Evolutionary conservation across 2,329 filamentous ascomycete species (phyloP).

Genomic region (Ploettnerulaceae sp.): DNA sequence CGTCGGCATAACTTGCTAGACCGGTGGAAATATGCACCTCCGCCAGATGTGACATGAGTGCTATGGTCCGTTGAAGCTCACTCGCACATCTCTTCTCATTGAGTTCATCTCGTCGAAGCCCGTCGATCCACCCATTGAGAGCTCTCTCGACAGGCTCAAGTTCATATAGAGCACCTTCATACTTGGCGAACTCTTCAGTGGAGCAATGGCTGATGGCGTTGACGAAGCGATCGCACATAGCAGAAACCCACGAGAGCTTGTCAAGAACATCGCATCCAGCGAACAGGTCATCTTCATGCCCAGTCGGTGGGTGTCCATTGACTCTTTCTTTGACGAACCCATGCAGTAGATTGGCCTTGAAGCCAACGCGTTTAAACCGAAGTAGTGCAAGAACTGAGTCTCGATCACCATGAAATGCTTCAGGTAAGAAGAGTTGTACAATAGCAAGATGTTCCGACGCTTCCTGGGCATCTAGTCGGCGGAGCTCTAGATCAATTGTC

Average conservation of each 20-base stretch:
- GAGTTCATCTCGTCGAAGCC: constrained; percentile 75
- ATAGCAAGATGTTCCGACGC: constrained; percentile 84
- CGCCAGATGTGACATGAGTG: constrained; percentile 79
- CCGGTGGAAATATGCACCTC: constrained; percentile 71
- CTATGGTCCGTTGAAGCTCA: constrained; percentile 78
- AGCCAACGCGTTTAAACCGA: constrained; percentile 79
- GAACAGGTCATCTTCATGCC: constrained; percentile 73
- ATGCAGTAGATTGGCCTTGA: constrained; percentile 78
- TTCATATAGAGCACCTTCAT: constrained; percentile 77
- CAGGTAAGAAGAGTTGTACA: constrained; percentile 82
- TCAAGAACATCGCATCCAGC: constrained; percentile 76
- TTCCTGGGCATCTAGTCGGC: constrained; percentile 82
- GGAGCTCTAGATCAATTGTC: constrained; percentile 86
- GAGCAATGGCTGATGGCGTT: constrained; percentile 75
- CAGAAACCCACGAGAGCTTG: constrained; percentile 77
- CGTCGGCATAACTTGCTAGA: constrained; percentile 69
- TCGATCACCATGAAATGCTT: constrained; percentile 72
- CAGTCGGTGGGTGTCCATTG: constrained; percentile 59
- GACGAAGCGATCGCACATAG: constrained; percentile 80
- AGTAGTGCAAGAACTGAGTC: constrained; percentile 87
- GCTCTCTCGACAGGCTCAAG: constrained; percentile 87
- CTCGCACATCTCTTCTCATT: constrained; percentile 78
- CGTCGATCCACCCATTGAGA: constrained; percentile 83
- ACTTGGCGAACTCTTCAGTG: constrained; percentile 70
- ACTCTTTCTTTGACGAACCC: constrained; percentile 75